Percentiles rank a stretch among this genome's conserved stretches.
Conservation (phyloP, 1,284 basidiomycete genomes). For the Rhizoctonia solani region DNA sequence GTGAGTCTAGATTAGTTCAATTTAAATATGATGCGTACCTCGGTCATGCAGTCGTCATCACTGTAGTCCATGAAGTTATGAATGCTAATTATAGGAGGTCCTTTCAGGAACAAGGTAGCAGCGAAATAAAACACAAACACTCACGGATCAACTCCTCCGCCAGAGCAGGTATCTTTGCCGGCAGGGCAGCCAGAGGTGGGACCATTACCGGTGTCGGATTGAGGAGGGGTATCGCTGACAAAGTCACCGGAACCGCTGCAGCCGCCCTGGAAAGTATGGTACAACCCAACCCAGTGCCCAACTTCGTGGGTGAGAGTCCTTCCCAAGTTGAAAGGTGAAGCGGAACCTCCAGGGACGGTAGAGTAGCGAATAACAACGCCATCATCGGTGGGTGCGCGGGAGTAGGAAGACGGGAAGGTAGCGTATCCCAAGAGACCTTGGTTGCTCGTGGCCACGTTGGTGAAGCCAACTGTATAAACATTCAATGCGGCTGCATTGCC, state of each 20-base stretch:
- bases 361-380: slow-evolving; percentile 40
- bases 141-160: slow-evolving; percentile 35
- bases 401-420: slow-evolving; percentile 28
- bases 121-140: neutral
- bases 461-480: slow-evolving; percentile 31
- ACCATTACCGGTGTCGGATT: slow-evolving; percentile 26
- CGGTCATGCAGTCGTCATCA: slow-evolving; percentile 39
- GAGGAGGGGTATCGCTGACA: slow-evolving; percentile 42
- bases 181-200: slow-evolving; percentile 36
- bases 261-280: slow-evolving; percentile 45
- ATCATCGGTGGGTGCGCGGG: slow-evolving; percentile 38
- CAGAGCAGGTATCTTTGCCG: slow-evolving; percentile 38
- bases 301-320: slow-evolving; percentile 44
- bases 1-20: neutral
- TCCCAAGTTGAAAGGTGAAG: slow-evolving; percentile 43
- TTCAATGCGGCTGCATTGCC: slow-evolving; percentile 32
- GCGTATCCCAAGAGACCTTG: slow-evolving; percentile 11
- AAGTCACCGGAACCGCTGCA: slow-evolving; percentile 41
- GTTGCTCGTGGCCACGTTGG: neutral
- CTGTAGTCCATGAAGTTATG: slow-evolving; percentile 36
- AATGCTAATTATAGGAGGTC: neutral
- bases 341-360: slow-evolving; percentile 42
- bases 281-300: slow-evolving; percentile 41
- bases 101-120: neutral
- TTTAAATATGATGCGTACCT: neutral